Percentiles rank a stretch among this genome's conserved stretches.
phyloP scores from a whole-genome alignment of 2,329 filamentous ascomycete genomes.

The Drechslerella stenobrocha region DNA sequence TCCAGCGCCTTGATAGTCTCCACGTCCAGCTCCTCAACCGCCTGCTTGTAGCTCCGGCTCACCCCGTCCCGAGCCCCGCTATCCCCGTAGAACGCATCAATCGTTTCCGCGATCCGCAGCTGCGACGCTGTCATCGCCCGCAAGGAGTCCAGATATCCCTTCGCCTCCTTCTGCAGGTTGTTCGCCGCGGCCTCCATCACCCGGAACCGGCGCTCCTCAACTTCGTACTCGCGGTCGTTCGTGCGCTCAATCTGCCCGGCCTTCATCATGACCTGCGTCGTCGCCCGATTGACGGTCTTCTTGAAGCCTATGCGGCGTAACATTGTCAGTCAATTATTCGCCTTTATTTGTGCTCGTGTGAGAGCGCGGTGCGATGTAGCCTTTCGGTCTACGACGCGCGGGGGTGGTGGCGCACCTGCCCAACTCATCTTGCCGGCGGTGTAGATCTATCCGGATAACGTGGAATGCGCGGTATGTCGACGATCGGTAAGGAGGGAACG shows the following conservation, averaged over 20 bases:
- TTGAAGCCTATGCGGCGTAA: conserved; percentile 69
- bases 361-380: background rate
- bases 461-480: background rate
- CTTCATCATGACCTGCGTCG: conserved; percentile 99
- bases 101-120: conserved; percentile 98
- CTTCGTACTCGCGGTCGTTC: conserved; percentile 97
- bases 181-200: conserved; percentile 95
- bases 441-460: conserved; percentile 8
- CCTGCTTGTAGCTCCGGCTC: conserved; percentile 95
- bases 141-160: conserved; percentile 94
- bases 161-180: conserved; percentile 93
- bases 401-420: conserved; percentile 24
- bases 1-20: conserved; percentile 98
- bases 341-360: too few relatives aligned
- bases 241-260: conserved; percentile 98
- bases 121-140: conserved; percentile 99
- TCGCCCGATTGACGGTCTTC: conserved; percentile 97
- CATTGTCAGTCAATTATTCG: background rate
- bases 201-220: conserved; percentile 92
- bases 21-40: conserved; percentile 93
- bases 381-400: background rate
- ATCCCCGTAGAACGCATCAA: conserved; percentile 98
- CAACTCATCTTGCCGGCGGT: conserved; percentile 40
- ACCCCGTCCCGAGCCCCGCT: conserved; percentile 93
- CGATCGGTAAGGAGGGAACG: too few relatives aligned